Conservation (phyloP, 805 yeast genomes). For the Kodamaea jinghongensis region DNA sequence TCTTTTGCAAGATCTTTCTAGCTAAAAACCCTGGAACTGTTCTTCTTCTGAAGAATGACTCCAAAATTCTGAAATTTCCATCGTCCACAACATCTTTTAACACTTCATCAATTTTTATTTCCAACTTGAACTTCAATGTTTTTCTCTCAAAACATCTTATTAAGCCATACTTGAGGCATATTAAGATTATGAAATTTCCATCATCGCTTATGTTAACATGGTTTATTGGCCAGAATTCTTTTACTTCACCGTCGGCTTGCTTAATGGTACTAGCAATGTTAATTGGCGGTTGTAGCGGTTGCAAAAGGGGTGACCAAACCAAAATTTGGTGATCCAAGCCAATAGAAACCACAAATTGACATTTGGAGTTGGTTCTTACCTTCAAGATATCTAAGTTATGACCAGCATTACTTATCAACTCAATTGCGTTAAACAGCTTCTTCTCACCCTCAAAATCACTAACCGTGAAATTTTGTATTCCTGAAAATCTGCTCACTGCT, state of each 20-base stretch:
- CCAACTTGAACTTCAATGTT: slow-evolving; percentile 58
- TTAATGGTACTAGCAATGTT: slow-evolving; percentile 42
- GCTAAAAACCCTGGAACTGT: slow-evolving; percentile 48
- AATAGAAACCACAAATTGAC: slow-evolving; percentile 64
- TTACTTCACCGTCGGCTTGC: slow-evolving; percentile 23
- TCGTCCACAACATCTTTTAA: slow-evolving; percentile 13
- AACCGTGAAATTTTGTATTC: slow-evolving; percentile 1
- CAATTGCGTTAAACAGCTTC: slow-evolving; percentile 30
- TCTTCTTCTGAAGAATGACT: slow-evolving; percentile 57
- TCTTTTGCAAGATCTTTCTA: slow-evolving; percentile 28
- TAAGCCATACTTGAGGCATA: slow-evolving; percentile 47
- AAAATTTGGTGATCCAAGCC: slow-evolving; percentile 71
- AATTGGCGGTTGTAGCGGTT: slow-evolving; percentile 21
- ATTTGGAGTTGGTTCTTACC: slow-evolving; percentile 53
- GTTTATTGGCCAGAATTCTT: slow-evolving; percentile 61
- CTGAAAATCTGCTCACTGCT: slow-evolving; percentile 2
- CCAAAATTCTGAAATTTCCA: slow-evolving; percentile 41
- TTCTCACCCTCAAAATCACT: slow-evolving; percentile 10
- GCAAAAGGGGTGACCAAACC: slow-evolving; percentile 67
- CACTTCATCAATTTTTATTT: slow-evolving; percentile 39
- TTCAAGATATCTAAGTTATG: slow-evolving; percentile 64
- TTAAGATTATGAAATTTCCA: slow-evolving; percentile 57
- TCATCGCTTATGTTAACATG: slow-evolving; percentile 55
- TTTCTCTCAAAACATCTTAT: slow-evolving; percentile 62
- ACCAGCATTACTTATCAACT: slow-evolving; percentile 33